Base-by-base conservation (phyloP, 2,329 filamentous ascomycete species). In the Hypoxylon rubiginosum region DNA sequence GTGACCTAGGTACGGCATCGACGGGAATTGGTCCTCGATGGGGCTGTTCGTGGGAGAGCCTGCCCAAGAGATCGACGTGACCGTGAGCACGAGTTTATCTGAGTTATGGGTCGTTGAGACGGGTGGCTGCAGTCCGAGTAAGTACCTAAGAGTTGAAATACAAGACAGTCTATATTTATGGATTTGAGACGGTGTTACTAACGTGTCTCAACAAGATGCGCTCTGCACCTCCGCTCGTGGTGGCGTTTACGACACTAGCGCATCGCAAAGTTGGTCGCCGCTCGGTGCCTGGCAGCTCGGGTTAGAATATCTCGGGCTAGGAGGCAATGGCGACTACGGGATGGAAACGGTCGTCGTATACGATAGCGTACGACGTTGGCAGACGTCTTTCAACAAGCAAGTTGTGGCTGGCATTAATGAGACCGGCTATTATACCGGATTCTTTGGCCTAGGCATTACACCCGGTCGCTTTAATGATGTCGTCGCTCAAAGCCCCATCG, bases 1-100 rank as follows among this genome's bases (percentile, higher is more conserved):
- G 46, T 72, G 49, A 57, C 41, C 24, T 67, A 77, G 76, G 76
- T 74, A 77, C 60, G 76, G 76, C 11, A 72, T 76, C 48, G 90
- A 92, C 75, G 91, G 91, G 9, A 84, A 84, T 67, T 94, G 92
- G 92, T 93, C 91, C 15, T 87, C 90, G 6, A 88, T 92, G 69
- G 83, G 82, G 11, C 82, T 94, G 64, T 85, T 81, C 71, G 82
- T 77, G 36, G 75, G 75, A 49, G 72, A 75, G 28, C 85, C 87
- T 13, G 75, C 78, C 24, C 85, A 88, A 73, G 78, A 80, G 59
- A 80, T 88, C 34, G 84, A 86, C 69, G 83, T 89, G 54, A 80
- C 87, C 11, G 83, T 90, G 55, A 92, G 90, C 73, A 93, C 91
- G 5, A 84, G 86, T 11, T 83, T 90, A 45, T 92, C 91, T 36